These are phyloP conservation scores for Panaeolus cyanescens DNA, from an alignment of 768 basidiomycete genomes.

Conservation along the genomic window DNA sequence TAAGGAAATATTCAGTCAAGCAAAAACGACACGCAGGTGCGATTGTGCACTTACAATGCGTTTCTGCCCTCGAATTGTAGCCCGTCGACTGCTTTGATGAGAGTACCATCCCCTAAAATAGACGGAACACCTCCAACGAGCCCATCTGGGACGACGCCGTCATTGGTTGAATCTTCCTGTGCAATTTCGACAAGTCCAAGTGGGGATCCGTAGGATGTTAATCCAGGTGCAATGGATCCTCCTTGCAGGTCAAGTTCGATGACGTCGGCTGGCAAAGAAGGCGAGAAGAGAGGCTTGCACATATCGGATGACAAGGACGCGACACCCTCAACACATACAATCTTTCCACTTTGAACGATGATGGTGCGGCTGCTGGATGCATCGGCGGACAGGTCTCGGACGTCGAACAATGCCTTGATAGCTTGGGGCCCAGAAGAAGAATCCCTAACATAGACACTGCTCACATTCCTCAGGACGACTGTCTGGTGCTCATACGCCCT, in stretches of 20 bases:
- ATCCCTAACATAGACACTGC: slow-evolving; percentile 33
- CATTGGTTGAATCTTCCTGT: slow-evolving; percentile 63
- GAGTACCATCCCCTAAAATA: slow-evolving; percentile 37
- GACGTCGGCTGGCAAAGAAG: slow-evolving; percentile 2
- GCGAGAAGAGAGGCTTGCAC: neutral
- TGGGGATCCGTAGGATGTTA: slow-evolving; percentile 63
- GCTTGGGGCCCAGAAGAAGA: slow-evolving; percentile 8
- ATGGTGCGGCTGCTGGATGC: slow-evolving; percentile 28
- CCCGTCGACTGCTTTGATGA: slow-evolving; percentile 67
- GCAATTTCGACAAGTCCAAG: slow-evolving; percentile 74
- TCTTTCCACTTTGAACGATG: slow-evolving; percentile 52
- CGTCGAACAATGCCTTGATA: slow-evolving; percentile 23
- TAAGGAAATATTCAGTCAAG: neutral
- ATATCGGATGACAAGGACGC: slow-evolving; percentile 18
- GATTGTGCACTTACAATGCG: slow-evolving; percentile 46
- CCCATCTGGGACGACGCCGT: slow-evolving; percentile 62
- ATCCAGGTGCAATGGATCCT: slow-evolving; percentile 61
- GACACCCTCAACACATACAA: slow-evolving; percentile 47
- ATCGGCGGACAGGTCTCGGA: slow-evolving; percentile 9
- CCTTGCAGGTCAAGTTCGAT: slow-evolving; percentile 57
- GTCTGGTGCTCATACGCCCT: slow-evolving; percentile 24
- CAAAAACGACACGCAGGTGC: slow-evolving; percentile 18
- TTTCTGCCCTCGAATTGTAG: slow-evolving; percentile 56
- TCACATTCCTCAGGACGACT: slow-evolving; percentile 60
- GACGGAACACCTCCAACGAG: slow-evolving; percentile 37